Evolutionary conservation across 2,329 filamentous ascomycete genomes (phyloP).

Genomic region (Emmonsiellopsis sp.): DNA sequence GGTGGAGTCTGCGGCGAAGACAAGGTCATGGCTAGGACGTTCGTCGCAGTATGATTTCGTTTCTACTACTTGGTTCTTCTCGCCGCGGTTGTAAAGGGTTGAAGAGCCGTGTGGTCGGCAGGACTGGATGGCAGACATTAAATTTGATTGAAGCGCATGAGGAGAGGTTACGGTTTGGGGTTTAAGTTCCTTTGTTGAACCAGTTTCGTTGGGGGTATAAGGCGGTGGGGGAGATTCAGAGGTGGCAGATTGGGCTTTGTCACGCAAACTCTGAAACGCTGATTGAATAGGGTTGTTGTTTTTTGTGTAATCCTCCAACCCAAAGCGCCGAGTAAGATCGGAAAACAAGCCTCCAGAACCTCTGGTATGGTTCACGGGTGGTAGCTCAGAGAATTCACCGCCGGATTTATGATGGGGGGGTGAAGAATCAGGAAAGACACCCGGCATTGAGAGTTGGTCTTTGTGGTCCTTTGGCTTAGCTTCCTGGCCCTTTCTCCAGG

Average conservation of each 20-base stretch:
- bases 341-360: conserved; percentile 56
- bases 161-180: conserved; percentile 25
- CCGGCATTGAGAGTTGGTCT: conserved; percentile 54
- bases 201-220: conserved; percentile 28
- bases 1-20: conserved; percentile 59
- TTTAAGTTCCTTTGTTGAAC: conserved; percentile 16
- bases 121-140: conserved; percentile 69
- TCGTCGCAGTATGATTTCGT: conserved; percentile 80
- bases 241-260: conserved; percentile 10
- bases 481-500: conserved; percentile 35
- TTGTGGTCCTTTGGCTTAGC: conserved; percentile 16
- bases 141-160: conserved; percentile 38
- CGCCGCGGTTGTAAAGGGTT: conserved; percentile 62
- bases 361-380: conserved; percentile 27
- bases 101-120: conserved; percentile 69
- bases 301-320: conserved; percentile 46
- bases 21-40: conserved; percentile 63
- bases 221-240: conserved; percentile 28
- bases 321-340: conserved; percentile 57
- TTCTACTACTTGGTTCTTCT: conserved; percentile 67
- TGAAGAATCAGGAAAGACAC: conserved; percentile 61
- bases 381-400: conserved; percentile 2
- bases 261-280: conserved; percentile 20
- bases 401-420: conserved; percentile 24
- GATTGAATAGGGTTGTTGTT: conserved; percentile 22